Base-by-base conservation (phyloP, 1,284 basidiomycete genomes). In the Cryptococcus sp. region DNA sequence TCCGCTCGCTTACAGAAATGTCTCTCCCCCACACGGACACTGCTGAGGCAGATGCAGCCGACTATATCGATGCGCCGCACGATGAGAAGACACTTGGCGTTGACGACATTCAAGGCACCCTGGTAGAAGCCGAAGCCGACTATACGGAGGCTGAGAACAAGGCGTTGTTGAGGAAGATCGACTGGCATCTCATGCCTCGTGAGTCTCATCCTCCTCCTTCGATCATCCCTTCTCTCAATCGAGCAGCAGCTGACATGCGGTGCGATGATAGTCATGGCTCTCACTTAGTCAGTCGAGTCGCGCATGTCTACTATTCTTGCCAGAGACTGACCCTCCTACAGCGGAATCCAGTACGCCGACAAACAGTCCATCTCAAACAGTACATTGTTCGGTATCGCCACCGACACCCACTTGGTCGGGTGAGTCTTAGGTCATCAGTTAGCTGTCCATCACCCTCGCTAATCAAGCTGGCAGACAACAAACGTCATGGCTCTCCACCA, bases 311-410 rank as follows among this genome's bases (percentile, higher is more conserved):
- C 30, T 35, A 3, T 5, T 35, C 10, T 13, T 35, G 30, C 8
- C 8, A 13, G 30, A 35, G 8, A n/a, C 41, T 53, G 30, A 42
- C 52, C 11, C 3, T 8, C 23, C 5, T 46, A 19, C 45, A 55
- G 54, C 43, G 54, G 54, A 49, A 55, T 55, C 22, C 54, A 55
- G 40, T 55, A 55, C 19, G 54, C 54, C 49, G 55, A 51, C 39
- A 51, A 56, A 20, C 55, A 51, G 35, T 50, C 55, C 42, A 57
- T 57, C 10, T 51, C 49, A 0, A 56, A 56, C 49, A 41, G 30
- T 20, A 56, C 55, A 22, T 20, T 54, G 27, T 55, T 55, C 39
- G 54, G 54, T 30, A 55, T 55, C 47, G 47, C 47, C 17, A 30
- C n/a, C 8, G 54, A 55, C 46, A 55, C 52, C 16, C 25, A 47